phyloP scores from a whole-genome alignment of 1,284 basidiomycete genomes.

The Ustilago nuda region DNA sequence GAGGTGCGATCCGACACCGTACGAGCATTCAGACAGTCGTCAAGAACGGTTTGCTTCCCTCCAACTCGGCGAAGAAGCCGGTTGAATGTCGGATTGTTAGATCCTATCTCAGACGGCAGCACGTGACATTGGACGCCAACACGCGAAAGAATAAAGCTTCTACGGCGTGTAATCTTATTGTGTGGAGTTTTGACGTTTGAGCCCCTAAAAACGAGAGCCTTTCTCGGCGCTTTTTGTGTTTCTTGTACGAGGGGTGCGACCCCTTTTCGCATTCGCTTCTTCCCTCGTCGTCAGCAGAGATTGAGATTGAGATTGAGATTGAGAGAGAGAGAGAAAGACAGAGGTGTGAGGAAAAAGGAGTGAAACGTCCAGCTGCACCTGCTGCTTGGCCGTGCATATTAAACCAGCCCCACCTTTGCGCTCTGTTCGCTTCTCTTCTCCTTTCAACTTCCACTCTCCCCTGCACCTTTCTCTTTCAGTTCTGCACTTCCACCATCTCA shows the following conservation, averaged over 20 bases:
- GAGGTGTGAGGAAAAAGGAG: neutral
- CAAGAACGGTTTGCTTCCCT: too few relatives aligned
- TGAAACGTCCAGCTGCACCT: conserved; percentile 6
- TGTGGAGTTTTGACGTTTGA: conserved; percentile 27
- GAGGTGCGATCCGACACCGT: neutral
- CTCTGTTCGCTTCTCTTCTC: conserved; percentile 11
- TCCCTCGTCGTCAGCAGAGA: neutral
- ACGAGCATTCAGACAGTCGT: too few relatives aligned
- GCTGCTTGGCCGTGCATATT: conserved; percentile 21
- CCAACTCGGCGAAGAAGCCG: neutral
- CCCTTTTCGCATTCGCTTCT: conserved; percentile 9
- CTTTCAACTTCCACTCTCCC: conserved; percentile 36
- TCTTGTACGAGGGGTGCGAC: neutral
- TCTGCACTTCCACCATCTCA: conserved; percentile 17
- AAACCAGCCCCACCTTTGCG: conserved; percentile 8
- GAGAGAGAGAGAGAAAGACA: neutral
- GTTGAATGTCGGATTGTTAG: conserved; percentile 5
- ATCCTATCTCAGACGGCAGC: neutral
- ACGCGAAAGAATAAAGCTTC: conserved; percentile 16
- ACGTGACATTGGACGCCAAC: conserved; percentile 30
- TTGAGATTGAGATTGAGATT: neutral
- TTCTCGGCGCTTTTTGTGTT: neutral
- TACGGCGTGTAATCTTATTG: neutral
- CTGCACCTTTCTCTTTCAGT: conserved; percentile 19
- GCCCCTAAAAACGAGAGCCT: conserved; percentile 22